Percentiles rank a stretch among this genome's conserved stretches.
Conservation (phyloP, 768 basidiomycete species). For the Boletus barrowsii region DNA sequence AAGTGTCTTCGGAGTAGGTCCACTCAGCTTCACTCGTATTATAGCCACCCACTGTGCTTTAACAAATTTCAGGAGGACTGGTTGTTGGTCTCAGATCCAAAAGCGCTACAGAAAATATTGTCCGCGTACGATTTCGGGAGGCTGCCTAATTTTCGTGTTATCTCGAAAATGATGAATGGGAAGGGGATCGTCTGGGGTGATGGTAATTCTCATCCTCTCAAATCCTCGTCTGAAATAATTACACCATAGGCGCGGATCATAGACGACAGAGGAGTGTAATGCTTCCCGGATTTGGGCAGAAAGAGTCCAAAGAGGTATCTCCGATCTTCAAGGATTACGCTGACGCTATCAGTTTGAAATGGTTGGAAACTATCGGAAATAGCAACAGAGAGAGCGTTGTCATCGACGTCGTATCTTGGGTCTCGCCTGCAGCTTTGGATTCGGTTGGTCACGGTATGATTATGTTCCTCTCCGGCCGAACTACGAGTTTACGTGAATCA, state of each 20-base stretch:
- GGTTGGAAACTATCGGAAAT: slow-evolving; percentile 17
- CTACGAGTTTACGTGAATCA: too few relatives aligned
- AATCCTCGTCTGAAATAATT: slow-evolving; percentile 9
- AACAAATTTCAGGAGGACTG: slow-evolving; percentile 21
- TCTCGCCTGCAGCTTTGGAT: slow-evolving; percentile 45
- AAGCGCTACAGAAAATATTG: too few relatives aligned
- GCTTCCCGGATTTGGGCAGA: slow-evolving; percentile 52
- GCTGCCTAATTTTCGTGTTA: slow-evolving; percentile 24
- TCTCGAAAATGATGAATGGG: slow-evolving; percentile 22
- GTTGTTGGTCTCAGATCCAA: slow-evolving; percentile 38
- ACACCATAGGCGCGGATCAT: slow-evolving; percentile 37
- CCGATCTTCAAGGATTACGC: slow-evolving; percentile 43
- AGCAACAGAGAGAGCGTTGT: neutral
- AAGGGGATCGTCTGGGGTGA: slow-evolving; percentile 39
- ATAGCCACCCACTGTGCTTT: slow-evolving; percentile 7
- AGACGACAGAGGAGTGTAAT: slow-evolving; percentile 51
- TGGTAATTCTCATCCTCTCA: slow-evolving; percentile 20
- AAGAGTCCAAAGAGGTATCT: slow-evolving; percentile 48
- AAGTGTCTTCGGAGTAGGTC: slow-evolving; percentile 17
- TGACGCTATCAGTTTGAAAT: slow-evolving; percentile 14
- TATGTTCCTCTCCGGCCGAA: neutral
- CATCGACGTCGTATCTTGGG: slow-evolving; percentile 23
- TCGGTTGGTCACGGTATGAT: slow-evolving; percentile 45
- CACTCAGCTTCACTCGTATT: neutral
- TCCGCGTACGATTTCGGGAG: too few relatives aligned